A percentile compares a stretch with the other conserved stretches of the same genome.
These are phyloP conservation scores for Picea glauca DNA, from an alignment of 75 land plant species.

Conservation along the genomic window DNA sequence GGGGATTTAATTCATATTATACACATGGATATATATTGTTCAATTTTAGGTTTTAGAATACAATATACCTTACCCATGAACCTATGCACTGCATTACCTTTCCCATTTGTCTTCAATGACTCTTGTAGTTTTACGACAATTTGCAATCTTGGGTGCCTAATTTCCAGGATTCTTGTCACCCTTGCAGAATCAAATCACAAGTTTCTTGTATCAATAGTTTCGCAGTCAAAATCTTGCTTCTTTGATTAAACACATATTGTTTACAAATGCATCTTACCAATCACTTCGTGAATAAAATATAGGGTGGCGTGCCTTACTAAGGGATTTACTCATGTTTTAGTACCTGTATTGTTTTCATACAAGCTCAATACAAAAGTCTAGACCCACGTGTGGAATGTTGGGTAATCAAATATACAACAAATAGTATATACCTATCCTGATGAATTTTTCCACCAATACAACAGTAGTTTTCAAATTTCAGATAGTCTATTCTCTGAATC, in stretches of 20 bases:
- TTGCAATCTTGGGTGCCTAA: conserved; percentile 66
- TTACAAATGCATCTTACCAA: conserved; percentile 44
- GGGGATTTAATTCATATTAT: neutral
- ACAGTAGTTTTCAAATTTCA: too few species aligned
- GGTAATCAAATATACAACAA: too few species aligned
- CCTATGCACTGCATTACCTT: conserved; percentile 32
- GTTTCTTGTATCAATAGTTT: neutral
- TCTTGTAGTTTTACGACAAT: conserved; percentile 87
- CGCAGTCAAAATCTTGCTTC: neutral
- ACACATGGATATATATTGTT: neutral
- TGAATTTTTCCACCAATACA: conserved; percentile 20
- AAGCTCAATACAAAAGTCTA: neutral
- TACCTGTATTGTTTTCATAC: conserved; percentile 30
- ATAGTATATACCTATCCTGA: conserved; percentile 13
- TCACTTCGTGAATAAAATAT: conserved; percentile 89
- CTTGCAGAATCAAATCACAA: conserved; percentile 26
- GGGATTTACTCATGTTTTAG: conserved; percentile 65
- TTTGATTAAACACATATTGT: neutral
- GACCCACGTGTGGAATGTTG: neutral
- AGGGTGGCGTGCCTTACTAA: conserved; percentile 56
- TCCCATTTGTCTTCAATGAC: conserved; percentile 80
- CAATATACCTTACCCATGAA: too few species aligned
- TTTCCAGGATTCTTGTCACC: conserved; percentile 65
- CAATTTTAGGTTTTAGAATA: neutral
- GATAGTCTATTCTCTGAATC: too few species aligned